phyloP scores from a whole-genome alignment of 2,329 filamentous ascomycete species.

The Salinomyces thailandicus region DNA sequence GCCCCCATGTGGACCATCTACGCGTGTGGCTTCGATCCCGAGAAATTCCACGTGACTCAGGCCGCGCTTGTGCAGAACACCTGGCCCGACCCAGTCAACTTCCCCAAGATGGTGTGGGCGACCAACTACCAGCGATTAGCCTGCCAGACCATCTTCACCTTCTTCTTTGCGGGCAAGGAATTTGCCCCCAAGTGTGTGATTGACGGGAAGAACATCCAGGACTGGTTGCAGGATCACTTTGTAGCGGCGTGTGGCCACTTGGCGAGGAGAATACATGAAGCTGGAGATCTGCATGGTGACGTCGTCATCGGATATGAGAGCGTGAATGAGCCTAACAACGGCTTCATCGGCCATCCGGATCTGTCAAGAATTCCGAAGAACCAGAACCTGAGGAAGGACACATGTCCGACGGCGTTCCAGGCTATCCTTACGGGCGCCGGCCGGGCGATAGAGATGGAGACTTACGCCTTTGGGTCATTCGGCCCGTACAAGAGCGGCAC shows the following conservation, averaged over 20 bases:
- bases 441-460: constrained; percentile 76
- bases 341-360: constrained; percentile 73
- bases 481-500: constrained; percentile 84
- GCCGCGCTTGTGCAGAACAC: constrained; percentile 93
- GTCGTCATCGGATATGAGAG: constrained; percentile 93
- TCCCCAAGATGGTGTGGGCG: constrained; percentile 99
- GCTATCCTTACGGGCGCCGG: constrained; percentile 86
- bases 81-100: constrained; percentile 71
- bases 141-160: constrained; percentile 80
- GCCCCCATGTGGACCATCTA: constrained; percentile 98
- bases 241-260: constrained; percentile 69
- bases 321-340: constrained; percentile 87
- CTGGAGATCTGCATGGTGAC: constrained; percentile 75
- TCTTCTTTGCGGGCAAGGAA: constrained; percentile 83
- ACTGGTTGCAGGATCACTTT: constrained; percentile 84
- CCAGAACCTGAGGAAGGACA: constrained; percentile 85
- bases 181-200: constrained; percentile 96
- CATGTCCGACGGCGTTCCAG: constrained; percentile 89
- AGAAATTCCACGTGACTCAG: constrained; percentile 74
- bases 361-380: constrained; percentile 72
- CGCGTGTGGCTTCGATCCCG: constrained; percentile 81
- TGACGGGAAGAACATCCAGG: constrained; percentile 89
- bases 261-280: constrained; percentile 74
- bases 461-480: constrained; percentile 87
- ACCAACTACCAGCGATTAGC: constrained; percentile 89